Evolutionary conservation across 1,284 basidiomycete species (phyloP), one percentile per base, ranked within the genome.

Genomic region (Ganoderma lingzhi): DNA sequence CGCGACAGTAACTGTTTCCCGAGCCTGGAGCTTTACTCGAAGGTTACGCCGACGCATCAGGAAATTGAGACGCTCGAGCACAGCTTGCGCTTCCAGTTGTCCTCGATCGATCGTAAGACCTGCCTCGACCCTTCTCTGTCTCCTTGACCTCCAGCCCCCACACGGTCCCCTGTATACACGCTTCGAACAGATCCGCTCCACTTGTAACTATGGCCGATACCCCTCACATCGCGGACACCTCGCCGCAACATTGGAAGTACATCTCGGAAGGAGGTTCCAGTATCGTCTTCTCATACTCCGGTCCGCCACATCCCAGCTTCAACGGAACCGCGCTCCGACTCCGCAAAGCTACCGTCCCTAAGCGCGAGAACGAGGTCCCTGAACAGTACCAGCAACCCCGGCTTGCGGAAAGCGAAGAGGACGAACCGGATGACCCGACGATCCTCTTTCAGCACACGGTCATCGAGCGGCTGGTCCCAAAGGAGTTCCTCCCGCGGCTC

Each of bases 261-360:
- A 82, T 96, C 39, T 90, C 94, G 1, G 96, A 97, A 81, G 96
- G 96, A 17, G 94, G 93, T n/a, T 92, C 94, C 10, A 93, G 94
- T 10, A 89, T 95, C 72, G 94, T 97, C 30, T 95, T 96, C 80
- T 90, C 92, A 9, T 97, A 96, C 78, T 76, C 77, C 14, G 94
- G 95, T 0, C 81, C 86, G 0, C 61, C 73, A 1, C 70, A 80
- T 63, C 78, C 84, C 2, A 71, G 78, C 1, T 92, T 93, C 76
- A 80, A 84, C 61, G 87, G 88, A 8, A 93, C 84, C 53, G 92
- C 93, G 0, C 84, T 98, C 41, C 88, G 96, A 10, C 82, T 97
- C 59, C 86, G 91, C 68, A 97, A 97, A 78, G 48, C 53, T 42
- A 64, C 70, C 69, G 19, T 63, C 65, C 61, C 66, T 58, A 12